phyloP scores from a whole-genome alignment of 2,329 filamentous ascomycete genomes.

The Tetracladium maxilliforme region DNA sequence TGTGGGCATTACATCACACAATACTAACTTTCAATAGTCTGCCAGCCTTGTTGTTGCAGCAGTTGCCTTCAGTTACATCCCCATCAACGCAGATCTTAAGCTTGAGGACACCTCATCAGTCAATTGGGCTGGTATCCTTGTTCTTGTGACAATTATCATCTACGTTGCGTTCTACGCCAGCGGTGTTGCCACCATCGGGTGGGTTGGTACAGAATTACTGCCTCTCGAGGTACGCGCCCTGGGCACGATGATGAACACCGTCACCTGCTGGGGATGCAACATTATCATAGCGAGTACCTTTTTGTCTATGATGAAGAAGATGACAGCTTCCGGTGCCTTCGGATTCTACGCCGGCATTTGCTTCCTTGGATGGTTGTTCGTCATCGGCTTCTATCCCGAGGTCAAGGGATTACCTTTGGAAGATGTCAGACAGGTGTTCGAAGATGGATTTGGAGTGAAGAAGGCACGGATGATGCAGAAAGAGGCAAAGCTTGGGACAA shows the following conservation, averaged over 20 bases:
- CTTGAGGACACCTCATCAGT: too few relatives aligned
- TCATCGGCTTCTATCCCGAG: conserved; percentile 35
- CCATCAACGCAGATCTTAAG: conserved; percentile 23
- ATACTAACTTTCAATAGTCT: conserved; percentile 5
- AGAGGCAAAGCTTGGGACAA: conserved; percentile 14
- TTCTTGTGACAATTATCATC: conserved; percentile 6
- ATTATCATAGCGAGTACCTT: conserved; percentile 34
- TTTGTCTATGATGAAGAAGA: conserved; percentile 31
- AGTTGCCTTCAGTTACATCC: conserved; percentile 28
- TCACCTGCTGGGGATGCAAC: conserved; percentile 29
- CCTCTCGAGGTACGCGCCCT: conserved; percentile 30
- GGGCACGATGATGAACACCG: conserved; percentile 31
- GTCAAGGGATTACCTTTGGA: conserved; percentile 39
- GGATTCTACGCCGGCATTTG: conserved; percentile 35
- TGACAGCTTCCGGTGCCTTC: conserved; percentile 32
- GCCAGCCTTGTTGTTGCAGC: conserved; percentile 23
- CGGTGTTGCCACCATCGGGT: conserved; percentile 29
- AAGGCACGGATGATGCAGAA: conserved; percentile 23
- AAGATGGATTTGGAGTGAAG: conserved; percentile 28
- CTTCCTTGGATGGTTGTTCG: conserved; percentile 26
- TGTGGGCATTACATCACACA: too few relatives aligned
- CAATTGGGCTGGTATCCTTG: conserved; percentile 2
- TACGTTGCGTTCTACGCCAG: conserved; percentile 24
- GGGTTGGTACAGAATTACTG: conserved; percentile 30
- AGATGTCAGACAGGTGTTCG: conserved; percentile 33